A percentile compares a stretch with the other conserved stretches of the same genome.
phyloP scores from a whole-genome alignment of 306 rosid species.

The Citrullus colocynthis region DNA sequence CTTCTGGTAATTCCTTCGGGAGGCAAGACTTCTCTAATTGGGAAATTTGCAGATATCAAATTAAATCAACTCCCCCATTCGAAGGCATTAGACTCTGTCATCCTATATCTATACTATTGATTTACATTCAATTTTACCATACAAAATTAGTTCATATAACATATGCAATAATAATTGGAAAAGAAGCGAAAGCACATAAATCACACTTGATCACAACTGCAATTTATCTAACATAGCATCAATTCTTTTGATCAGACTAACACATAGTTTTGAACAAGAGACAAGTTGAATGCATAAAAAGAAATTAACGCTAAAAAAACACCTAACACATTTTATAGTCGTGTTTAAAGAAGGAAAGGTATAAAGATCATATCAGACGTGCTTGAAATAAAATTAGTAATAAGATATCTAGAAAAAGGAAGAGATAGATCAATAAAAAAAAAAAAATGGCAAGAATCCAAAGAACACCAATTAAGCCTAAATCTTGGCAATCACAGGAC shows the following conservation, averaged over 20 bases:
- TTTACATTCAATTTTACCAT: neutral
- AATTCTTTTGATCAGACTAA: neutral
- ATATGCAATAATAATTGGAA: neutral
- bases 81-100: neutral
- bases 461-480: neutral
- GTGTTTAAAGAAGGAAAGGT: neutral
- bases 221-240: neutral
- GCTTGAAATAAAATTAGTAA: neutral
- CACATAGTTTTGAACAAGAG: too few species aligned
- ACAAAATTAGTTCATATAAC: neutral
- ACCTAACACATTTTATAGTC: neutral
- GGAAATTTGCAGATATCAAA: neutral
- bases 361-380: neutral
- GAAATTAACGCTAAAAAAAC: too few species aligned
- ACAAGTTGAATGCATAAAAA: too few species aligned
- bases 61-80: neutral
- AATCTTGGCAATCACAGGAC: neutral
- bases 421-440: too few species aligned
- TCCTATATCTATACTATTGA: neutral
- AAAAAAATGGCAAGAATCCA: neutral
- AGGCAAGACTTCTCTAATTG: neutral
- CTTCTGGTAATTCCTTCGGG: neutral
- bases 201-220: neutral
- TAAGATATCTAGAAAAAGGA: neutral
- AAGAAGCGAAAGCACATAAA: neutral